Evolutionary conservation across 345 rosid species (phyloP).

Genomic region (Acer yangbiense): DNA sequence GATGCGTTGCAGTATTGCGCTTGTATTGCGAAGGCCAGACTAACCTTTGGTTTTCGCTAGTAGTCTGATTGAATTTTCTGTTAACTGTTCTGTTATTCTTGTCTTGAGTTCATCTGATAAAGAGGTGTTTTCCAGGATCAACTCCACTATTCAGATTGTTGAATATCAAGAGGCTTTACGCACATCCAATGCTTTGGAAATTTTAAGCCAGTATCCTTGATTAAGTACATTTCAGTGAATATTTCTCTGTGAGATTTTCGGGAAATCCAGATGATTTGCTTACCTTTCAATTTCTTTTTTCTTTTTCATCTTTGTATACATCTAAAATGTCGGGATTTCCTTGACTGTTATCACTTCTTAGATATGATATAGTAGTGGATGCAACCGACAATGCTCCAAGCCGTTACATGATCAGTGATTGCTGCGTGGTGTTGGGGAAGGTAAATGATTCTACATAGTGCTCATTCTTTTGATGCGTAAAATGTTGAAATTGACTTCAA

Average conservation of each 20-base stretch:
- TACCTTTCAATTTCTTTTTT: background rate
- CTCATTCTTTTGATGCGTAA: conserved; percentile 3
- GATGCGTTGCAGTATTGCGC: background rate
- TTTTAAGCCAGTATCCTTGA: conserved; percentile 85
- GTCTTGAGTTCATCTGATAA: conserved; percentile 12
- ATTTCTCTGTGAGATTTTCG: background rate
- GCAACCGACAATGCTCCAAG: conserved; percentile 98
- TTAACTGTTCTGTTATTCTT: background rate
- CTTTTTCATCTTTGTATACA: background rate
- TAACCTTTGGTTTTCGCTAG: background rate
- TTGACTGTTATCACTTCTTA: conserved; percentile 38
- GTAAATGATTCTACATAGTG: conserved; percentile 33
- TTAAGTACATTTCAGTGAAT: background rate
- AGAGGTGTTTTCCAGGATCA: conserved; percentile 53
- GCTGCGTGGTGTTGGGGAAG: conserved; percentile 91
- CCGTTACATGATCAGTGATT: conserved; percentile 96
- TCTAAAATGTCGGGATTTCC: conserved; percentile 30
- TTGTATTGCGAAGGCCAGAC: background rate
- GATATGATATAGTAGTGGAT: conserved; percentile 86
- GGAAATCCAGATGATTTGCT: too few species aligned
- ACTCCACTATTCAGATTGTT: conserved; percentile 68
- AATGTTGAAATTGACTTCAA: background rate
- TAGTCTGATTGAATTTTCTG: background rate
- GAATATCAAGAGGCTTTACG: conserved; percentile 81
- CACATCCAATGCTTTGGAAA: conserved; percentile 87